A percentile compares a stretch with the other conserved stretches of the same genome.
These are phyloP conservation scores for Achlya hypogyna DNA, from an alignment of 352 stramenopile genomes.

Conservation along the genomic window DNA sequence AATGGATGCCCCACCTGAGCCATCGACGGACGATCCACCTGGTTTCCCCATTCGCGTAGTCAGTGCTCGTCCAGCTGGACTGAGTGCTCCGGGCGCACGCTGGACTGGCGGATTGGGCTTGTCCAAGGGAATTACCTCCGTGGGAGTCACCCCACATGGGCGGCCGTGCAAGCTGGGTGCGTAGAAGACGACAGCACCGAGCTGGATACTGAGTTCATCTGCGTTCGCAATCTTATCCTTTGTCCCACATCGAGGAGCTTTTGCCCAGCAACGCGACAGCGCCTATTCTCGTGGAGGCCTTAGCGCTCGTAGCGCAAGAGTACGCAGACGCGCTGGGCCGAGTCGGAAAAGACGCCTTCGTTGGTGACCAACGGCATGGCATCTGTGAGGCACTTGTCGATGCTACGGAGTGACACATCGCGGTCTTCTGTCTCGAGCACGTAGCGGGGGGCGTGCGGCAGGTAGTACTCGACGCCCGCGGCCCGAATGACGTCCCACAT, in stretches of 20 bases:
- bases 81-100: too few relatives aligned
- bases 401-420: slow-evolving; percentile 37
- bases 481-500: slow-evolving; percentile 48
- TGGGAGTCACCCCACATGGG: too few relatives aligned
- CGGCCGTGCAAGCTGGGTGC: too few relatives aligned
- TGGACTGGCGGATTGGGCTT: too few relatives aligned
- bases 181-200: too few relatives aligned
- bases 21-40: too few relatives aligned
- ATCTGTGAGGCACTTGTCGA: slow-evolving; percentile 70
- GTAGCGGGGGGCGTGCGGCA: slow-evolving; percentile 43
- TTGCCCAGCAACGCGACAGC: background rate
- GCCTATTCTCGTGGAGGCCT: background rate
- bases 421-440: slow-evolving; percentile 51
- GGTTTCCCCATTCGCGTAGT: too few relatives aligned
- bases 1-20: background rate
- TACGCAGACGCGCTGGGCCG: background rate
- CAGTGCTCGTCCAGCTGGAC: too few relatives aligned
- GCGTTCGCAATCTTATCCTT: background rate
- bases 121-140: too few relatives aligned
- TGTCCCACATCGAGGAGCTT: background rate
- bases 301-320: background rate
- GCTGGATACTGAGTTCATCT: background rate
- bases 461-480: slow-evolving; percentile 48
- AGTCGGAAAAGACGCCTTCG: slow-evolving; percentile 32
- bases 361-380: slow-evolving; percentile 52